phyloP scores from a whole-genome alignment of 1,139 yeast species.

The Keqinozyma sinolaborantium region DNA sequence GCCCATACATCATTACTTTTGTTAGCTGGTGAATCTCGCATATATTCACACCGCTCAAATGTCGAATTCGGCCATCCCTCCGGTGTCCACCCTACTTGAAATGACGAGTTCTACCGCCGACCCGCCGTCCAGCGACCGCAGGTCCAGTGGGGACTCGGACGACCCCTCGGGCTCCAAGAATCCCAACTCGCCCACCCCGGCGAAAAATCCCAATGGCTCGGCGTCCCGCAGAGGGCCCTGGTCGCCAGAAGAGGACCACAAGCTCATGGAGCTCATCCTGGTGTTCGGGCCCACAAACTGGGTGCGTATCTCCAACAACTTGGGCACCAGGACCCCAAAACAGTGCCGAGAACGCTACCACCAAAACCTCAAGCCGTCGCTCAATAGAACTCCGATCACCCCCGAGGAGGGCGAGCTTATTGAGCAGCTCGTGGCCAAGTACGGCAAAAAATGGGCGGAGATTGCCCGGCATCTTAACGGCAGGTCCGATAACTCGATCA shows the following conservation, averaged over 20 bases:
- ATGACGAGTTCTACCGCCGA: too few species aligned
- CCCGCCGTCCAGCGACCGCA: too few species aligned
- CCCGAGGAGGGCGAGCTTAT: slow-evolving; percentile 81
- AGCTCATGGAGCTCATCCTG: slow-evolving; percentile 64
- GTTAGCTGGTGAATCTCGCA: too few species aligned
- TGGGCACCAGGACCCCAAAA: slow-evolving; percentile 81
- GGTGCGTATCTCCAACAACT: slow-evolving; percentile 76
- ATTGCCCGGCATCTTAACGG: slow-evolving; percentile 87
- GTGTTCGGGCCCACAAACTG: slow-evolving; percentile 85
- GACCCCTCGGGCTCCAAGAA: too few species aligned
- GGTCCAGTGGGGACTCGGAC: too few species aligned
- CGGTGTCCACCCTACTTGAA: too few species aligned
- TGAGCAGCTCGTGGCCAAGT: slow-evolving; percentile 71
- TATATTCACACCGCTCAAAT: too few species aligned
- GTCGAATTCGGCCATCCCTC: too few species aligned
- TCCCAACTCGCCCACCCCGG: too few species aligned
- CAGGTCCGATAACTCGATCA: slow-evolving; percentile 84
- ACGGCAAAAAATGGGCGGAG: slow-evolving; percentile 94
- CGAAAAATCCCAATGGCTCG: too few species aligned
- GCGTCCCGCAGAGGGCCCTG: slow-evolving; percentile 74
- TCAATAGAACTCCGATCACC: slow-evolving; percentile 79
- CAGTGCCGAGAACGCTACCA: slow-evolving; percentile 93
- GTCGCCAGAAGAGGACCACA: slow-evolving; percentile 82
- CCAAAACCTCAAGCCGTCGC: slow-evolving; percentile 82
- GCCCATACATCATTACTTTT: too few species aligned